These are phyloP conservation scores for Toxoplasma gondii DNA, from an alignment of 169 alveolate species.

Conservation along the genomic window DNA sequence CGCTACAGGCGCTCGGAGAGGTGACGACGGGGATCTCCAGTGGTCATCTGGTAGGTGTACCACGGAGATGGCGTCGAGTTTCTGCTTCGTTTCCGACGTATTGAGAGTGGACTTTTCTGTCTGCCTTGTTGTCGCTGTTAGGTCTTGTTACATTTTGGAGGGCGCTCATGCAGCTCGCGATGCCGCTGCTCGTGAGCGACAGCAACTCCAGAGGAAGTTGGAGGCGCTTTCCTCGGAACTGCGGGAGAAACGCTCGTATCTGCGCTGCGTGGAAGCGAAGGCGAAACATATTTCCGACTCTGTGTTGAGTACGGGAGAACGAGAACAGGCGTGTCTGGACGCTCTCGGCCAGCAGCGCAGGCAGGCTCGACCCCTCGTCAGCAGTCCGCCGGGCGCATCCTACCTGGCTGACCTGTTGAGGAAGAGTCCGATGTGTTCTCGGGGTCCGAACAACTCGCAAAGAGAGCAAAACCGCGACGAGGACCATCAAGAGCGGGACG, in stretches of 20 bases:
- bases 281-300: background rate
- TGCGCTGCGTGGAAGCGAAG: background rate
- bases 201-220: background rate
- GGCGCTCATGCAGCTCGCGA: slow-evolving; percentile 2
- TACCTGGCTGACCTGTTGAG: background rate
- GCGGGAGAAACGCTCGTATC: background rate
- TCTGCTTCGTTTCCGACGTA: no score
- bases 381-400: background rate
- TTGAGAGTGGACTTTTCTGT: background rate
- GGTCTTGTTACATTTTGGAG: background rate
- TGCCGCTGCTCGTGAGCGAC: background rate
- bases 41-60: no score
- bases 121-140: background rate
- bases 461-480: no score
- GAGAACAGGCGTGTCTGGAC: background rate
- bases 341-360: background rate
- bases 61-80: no score
- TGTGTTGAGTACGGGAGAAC: background rate
- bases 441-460: no score
- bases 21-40: no score
- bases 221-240: background rate
- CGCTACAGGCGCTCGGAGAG: no score
- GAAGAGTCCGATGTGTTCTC: background rate
- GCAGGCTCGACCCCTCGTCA: background rate
- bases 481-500: no score